Evolutionary conservation across 768 basidiomycete genomes (phyloP), one percentile per base, ranked within the genome.

Genomic region (Tricholoma flavovirens): DNA sequence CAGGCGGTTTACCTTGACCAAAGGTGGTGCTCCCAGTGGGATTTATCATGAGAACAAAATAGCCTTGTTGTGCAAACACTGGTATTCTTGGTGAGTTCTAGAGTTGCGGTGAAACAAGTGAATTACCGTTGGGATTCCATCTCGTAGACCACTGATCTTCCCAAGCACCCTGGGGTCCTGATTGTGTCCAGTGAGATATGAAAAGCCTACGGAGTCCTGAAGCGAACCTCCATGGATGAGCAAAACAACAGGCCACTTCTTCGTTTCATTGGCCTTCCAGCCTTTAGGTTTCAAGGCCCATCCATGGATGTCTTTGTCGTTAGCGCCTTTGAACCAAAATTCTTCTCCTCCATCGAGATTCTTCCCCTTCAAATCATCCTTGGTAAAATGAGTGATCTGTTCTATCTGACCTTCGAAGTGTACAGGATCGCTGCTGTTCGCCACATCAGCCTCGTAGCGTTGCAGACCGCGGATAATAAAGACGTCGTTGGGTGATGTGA

Each of bases 11-110:
- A 85, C 90, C 77, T 80, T 96, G 93, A 3, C 93, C 94, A 62
- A 94, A 97, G 0, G 90, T 87, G 3, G 96, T 98, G 26, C 88
- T 90, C 8, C 96, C 96, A 0, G 94, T 96, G 2, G 96, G 96
- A 67, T 98, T 98, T 63, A 97, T 86, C 29, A 87, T 78, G 38
- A 97, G 78, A 10, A 84, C 82, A 62, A 96, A 86, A 71, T 98
- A 99, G 0, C 96, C 93, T 66, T 92, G 89, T 63, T 85, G 83
- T 10, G 92, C 83, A 62, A 92, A 95, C 9, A 88, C 84, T 88
- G 5, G 35, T 55, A 56, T 22, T 26, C 35, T 29, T 24, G 46
- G 33, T 53, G 40, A 40, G 40, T 42, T 46, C 14, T 11, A 19
- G 8, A 17, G 12, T 42, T 14, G 10, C 54, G 6, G 21, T 26